Percentiles rank a stretch among this genome's conserved stretches.
These are phyloP conservation scores for Prunus mongolica DNA, from an alignment of 306 rosid species.

Conservation along the genomic window DNA sequence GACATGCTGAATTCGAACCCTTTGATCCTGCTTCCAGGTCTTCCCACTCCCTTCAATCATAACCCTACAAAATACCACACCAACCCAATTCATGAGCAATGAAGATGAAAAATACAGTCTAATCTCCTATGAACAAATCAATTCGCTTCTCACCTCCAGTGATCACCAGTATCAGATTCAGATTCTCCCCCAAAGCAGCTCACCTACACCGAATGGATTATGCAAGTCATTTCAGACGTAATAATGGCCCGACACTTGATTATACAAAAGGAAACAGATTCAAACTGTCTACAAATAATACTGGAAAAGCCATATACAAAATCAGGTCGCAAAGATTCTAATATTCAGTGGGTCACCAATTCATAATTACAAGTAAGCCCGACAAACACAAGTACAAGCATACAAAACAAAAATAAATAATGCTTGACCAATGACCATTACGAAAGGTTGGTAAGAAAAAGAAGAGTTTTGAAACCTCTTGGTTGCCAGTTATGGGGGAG, in stretches of 20 bases:
- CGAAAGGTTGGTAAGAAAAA: neutral
- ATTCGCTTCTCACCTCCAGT: conserved; percentile 64
- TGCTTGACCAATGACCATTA: neutral
- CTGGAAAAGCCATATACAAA: neutral
- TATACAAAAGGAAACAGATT: too few species aligned
- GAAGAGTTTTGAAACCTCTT: conserved; percentile 49
- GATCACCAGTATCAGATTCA: conserved; percentile 84
- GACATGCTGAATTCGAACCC: conserved; percentile 84
- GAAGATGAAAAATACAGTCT: conserved; percentile 11
- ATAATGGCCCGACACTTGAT: neutral
- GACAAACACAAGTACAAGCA: neutral
- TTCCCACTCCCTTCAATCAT: conserved; percentile 82
- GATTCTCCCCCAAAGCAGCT: conserved; percentile 88
- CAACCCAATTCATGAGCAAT: conserved; percentile 23
- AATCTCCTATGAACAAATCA: neutral
- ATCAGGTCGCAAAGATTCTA: neutral
- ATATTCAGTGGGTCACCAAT: neutral
- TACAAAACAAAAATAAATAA: neutral
- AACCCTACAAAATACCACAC: conserved; percentile 43
- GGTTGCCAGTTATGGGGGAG: conserved; percentile 90
- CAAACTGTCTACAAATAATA: too few species aligned
- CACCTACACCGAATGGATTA: conserved; percentile 46
- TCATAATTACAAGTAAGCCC: neutral
- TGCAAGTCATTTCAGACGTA: neutral
- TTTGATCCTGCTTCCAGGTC: conserved; percentile 98